phyloP scores from a whole-genome alignment of 2,329 filamentous ascomycete genomes.

The Talaromyces funiculosus region DNA sequence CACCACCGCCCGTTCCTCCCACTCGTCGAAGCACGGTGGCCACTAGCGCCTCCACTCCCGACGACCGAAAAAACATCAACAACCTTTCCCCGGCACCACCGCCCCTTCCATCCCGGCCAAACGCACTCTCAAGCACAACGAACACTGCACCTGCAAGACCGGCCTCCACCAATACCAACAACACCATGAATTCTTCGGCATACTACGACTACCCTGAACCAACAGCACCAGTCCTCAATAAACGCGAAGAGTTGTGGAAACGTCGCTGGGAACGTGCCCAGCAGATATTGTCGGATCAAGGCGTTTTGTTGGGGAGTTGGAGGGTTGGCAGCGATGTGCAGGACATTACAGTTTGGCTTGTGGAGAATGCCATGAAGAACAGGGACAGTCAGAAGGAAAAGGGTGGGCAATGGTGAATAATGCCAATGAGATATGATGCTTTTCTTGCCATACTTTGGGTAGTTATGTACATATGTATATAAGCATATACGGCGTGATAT shows the following conservation, averaged over 20 bases:
- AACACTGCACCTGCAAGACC: neutral
- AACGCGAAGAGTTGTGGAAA: constrained; percentile 46
- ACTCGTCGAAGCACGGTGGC: constrained; percentile 19
- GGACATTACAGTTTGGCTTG: constrained; percentile 40
- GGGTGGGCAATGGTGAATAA: neutral
- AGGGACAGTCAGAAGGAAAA: neutral
- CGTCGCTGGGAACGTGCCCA: constrained; percentile 44
- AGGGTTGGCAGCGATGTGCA: constrained; percentile 42
- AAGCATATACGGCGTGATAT: neutral
- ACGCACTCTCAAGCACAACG: neutral
- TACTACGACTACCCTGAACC: constrained; percentile 18
- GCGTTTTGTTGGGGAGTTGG: constrained; percentile 43
- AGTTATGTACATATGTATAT: neutral
- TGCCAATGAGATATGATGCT: neutral
- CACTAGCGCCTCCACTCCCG: neutral
- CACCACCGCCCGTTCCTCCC: constrained; percentile 21
- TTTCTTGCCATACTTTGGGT: neutral
- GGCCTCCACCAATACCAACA: neutral
- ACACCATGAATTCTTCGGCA: neutral
- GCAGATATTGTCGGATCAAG: constrained; percentile 36
- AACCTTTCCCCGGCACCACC: constrained; percentile 13
- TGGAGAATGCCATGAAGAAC: constrained; percentile 35
- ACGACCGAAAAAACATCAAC: neutral
- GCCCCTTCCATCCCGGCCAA: neutral
- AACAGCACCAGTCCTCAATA: constrained; percentile 35